Conservation (phyloP, 768 basidiomycete genomes). For the Amanita molliuscula region DNA sequence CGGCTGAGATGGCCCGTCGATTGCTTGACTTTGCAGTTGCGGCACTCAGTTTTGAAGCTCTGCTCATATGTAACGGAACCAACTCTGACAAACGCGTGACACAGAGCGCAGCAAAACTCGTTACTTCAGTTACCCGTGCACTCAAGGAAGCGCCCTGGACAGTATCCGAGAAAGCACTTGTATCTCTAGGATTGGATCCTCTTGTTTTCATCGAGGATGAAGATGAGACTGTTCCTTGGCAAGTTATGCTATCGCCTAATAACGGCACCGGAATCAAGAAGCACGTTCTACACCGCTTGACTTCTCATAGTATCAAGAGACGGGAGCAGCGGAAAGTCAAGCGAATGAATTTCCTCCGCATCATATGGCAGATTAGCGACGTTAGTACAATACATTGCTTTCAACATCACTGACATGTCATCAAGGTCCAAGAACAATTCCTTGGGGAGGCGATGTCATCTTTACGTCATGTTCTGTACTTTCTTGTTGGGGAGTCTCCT, state of each 20-base stretch:
- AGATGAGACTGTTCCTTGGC: slow-evolving; percentile 20
- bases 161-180: slow-evolving; percentile 47
- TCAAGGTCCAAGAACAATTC: slow-evolving; percentile 6
- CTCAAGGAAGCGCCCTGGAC: slow-evolving; percentile 43
- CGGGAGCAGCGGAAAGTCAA: slow-evolving; percentile 9
- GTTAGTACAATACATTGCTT: slow-evolving; percentile 29
- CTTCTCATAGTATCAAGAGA: slow-evolving; percentile 7
- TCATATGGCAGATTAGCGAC: slow-evolving; percentile 61
- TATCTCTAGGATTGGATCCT: slow-evolving; percentile 59
- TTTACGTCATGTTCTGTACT: slow-evolving; percentile 32
- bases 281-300: slow-evolving; percentile 33
- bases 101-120: slow-evolving; percentile 46
- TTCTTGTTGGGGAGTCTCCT: slow-evolving; percentile 20
- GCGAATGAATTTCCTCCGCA: slow-evolving; percentile 36
- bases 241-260: slow-evolving; percentile 37
- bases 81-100: slow-evolving; percentile 50
- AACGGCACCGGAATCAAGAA: slow-evolving; percentile 53
- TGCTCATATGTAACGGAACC: slow-evolving; percentile 56
- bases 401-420: neutral
- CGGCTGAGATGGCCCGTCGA: slow-evolving; percentile 54
- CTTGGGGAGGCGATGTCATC: slow-evolving; percentile 12
- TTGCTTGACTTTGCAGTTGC: slow-evolving; percentile 60
- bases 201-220: slow-evolving; percentile 32
- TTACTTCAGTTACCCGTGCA: slow-evolving; percentile 25
- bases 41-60: slow-evolving; percentile 59